Evolutionary conservation across 169 alveolate genomes (phyloP), one percentile per base, ranked within the genome.

Genomic region (Eimeria sp.): DNA sequence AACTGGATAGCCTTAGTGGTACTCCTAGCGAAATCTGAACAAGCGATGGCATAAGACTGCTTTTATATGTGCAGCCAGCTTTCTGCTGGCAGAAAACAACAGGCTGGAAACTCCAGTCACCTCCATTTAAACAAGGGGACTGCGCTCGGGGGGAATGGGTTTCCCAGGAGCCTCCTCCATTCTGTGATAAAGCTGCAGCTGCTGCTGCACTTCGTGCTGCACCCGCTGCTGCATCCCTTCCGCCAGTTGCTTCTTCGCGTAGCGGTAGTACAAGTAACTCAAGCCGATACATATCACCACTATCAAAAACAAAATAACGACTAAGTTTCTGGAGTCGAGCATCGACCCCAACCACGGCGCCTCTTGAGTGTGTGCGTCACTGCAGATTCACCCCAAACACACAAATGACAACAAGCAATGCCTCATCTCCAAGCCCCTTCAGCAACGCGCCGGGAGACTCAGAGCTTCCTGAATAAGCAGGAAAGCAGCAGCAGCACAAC

Each of bases 151-250:
- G 23, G 18, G 14, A n/a, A 37, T 33, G 56, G 90, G 90, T 46
- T 82, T 82, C 54, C 90, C 90, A 13, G 90, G 90, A 37, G 87
- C 90, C 46, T 91, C 95, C 33, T 77, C 85, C 95, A 91, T 91
- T 10, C 71, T 74, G 74, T 91, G 87, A 37, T 91, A 91, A 11
- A 76, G 95, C 71, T 91, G 95, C 49, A 91, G 9, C 46, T 91
- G 95, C 85, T 91, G 95, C 71, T 91, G 95, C 43, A 91, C 90
- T 37, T 78, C 95, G 52, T 66, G 80, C 40, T n/a, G 74, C 33
- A 91, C 95, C 71, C 87, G 90, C 71, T 46, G 91, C 74, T 77
- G 90, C 85, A 91, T 85, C 62, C 77, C 85, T 25, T 58, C 80
- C 46, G 71, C 60, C 40, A 91, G 85, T 58, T 72, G 90, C 85